Conservation (phyloP, 768 basidiomycete species). For the Serendipita vermifera region DNA sequence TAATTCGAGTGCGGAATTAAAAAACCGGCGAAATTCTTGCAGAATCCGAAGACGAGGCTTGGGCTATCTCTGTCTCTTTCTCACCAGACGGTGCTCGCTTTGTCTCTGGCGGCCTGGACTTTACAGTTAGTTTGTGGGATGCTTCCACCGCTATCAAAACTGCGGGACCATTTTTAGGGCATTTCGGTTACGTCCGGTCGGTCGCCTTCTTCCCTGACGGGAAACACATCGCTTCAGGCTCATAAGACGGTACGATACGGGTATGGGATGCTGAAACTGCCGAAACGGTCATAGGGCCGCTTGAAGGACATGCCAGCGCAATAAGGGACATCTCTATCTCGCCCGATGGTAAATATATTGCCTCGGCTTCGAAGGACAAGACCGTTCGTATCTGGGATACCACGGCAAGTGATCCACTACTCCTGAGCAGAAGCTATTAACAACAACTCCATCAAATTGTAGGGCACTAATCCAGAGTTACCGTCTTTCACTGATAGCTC, state of each 20-base stretch:
- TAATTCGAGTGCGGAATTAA: constrained; percentile 15
- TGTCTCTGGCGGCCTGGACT: constrained; percentile 11
- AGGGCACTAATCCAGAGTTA: too few relatives aligned
- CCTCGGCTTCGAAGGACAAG: neutral
- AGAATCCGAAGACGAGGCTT: constrained; percentile 16
- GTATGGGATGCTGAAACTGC: neutral
- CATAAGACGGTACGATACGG: neutral
- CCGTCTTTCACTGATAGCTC: too few relatives aligned
- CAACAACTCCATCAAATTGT: too few relatives aligned
- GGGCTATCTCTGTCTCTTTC: constrained; percentile 14
- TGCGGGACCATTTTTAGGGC: neutral
- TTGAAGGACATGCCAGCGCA: constrained; percentile 20
- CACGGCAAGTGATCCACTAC: too few relatives aligned
- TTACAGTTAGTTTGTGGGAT: neutral
- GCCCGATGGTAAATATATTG: neutral
- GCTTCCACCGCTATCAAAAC: neutral
- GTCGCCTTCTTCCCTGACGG: neutral
- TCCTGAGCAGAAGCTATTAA: too few relatives aligned
- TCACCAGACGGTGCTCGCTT: constrained; percentile 1
- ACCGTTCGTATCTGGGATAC: neutral
- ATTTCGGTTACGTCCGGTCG: neutral
- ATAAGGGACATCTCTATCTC: constrained; percentile 10
- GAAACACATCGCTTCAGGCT: neutral
- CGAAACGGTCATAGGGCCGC: constrained; percentile 18
- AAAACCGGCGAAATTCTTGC: constrained; percentile 19